Conservation (phyloP, 2,329 filamentous ascomycete species). For the Cryphonectria radicalis region DNA sequence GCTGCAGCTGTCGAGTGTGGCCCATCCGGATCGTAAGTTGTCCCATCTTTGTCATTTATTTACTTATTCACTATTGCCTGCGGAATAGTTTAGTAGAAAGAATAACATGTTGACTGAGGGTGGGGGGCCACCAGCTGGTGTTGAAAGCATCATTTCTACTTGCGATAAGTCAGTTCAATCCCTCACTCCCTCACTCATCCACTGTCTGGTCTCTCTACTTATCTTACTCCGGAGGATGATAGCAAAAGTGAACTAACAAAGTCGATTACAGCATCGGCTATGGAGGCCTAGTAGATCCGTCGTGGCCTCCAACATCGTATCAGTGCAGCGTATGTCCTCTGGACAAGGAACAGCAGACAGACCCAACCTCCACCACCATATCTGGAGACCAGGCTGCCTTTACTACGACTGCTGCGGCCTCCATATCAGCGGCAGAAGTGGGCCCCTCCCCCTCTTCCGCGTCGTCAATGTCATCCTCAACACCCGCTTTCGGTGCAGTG, state of each 20-base stretch:
- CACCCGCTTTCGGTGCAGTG: too few relatives aligned
- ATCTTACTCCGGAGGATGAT: not conserved
- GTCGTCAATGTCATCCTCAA: not conserved
- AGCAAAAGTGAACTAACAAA: conserved; percentile 8
- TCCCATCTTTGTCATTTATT: not conserved
- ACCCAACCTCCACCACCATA: not conserved
- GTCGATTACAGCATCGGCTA: conserved; percentile 37
- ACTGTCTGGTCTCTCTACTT: not conserved
- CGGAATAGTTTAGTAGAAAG: conserved; percentile 16
- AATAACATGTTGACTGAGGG: conserved; percentile 29
- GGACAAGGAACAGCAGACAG: not conserved
- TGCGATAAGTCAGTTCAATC: conserved; percentile 51
- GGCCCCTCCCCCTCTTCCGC: not conserved
- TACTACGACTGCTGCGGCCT: not conserved
- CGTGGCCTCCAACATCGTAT: conserved; percentile 40
- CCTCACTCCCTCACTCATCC: not conserved
- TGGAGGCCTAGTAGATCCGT: conserved; percentile 40
- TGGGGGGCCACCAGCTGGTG: conserved; percentile 46
- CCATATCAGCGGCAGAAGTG: not conserved
- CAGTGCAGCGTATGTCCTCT: conserved; percentile 34
- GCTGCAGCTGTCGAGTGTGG: conserved; percentile 39
- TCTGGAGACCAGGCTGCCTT: conserved; percentile 3
- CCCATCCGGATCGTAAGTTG: conserved; percentile 52
- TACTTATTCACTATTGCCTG: not conserved
- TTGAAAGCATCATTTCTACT: conserved; percentile 55